A percentile compares a stretch with the other conserved stretches of the same genome.
Conservation (phyloP, 2,329 filamentous ascomycete species). For the Periconia sp. region DNA sequence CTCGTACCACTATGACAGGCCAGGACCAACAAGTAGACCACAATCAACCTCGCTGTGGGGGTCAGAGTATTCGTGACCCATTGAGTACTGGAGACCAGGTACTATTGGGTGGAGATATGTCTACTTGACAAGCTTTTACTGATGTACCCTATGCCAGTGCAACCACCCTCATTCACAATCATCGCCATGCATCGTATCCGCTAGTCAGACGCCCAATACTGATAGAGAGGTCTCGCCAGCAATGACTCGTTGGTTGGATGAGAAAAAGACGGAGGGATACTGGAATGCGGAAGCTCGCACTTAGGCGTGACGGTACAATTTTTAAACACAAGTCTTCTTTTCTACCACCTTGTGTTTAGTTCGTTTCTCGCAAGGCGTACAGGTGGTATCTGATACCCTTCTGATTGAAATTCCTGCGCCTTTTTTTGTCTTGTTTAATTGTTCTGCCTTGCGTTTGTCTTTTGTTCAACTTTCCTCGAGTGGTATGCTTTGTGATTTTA, state of each 20-base stretch:
- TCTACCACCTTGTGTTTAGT: no score
- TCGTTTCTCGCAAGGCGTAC: neutral
- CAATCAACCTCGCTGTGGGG: conserved; percentile 10
- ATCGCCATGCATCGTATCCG: neutral
- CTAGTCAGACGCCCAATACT: neutral
- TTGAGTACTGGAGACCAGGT: neutral
- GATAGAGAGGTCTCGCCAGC: neutral
- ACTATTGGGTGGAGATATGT: neutral
- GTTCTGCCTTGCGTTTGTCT: no score
- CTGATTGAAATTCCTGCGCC: no score
- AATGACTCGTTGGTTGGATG: conserved; percentile 22
- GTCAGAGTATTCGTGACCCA: conserved; percentile 1
- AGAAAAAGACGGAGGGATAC: conserved; percentile 14
- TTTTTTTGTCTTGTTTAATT: no score
- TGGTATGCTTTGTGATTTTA: no score
- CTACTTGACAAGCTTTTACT: neutral
- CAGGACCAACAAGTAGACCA: neutral
- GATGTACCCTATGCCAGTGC: conserved; percentile 3
- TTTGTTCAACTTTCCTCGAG: no score
- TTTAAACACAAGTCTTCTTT: no score
- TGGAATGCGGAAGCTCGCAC: conserved; percentile 15
- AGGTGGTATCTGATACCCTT: conserved; percentile 2
- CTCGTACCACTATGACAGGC: neutral
- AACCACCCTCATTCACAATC: neutral
- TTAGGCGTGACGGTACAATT: neutral